A percentile compares a stretch with the other conserved stretches of the same genome.
Evolutionary conservation across 805 yeast species (phyloP).

Genomic region (Limtongozyma cylindracea): DNA sequence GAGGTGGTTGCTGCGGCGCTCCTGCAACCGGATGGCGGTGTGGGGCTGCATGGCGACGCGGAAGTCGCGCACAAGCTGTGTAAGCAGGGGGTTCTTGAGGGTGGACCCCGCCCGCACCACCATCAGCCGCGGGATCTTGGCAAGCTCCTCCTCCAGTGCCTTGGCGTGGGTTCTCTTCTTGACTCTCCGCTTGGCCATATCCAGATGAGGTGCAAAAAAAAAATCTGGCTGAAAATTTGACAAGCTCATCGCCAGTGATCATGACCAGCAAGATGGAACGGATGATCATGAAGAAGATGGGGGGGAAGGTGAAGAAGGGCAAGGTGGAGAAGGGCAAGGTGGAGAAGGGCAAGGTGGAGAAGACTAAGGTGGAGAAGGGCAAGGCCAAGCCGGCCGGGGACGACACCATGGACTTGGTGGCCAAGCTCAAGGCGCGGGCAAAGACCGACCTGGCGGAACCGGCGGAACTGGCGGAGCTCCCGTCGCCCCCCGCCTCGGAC

Average conservation of each 20-base stretch:
- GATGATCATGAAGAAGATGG: not conserved
- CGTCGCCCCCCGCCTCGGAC: constrained; percentile 6
- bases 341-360: no score
- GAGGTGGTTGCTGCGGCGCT: constrained; percentile 65
- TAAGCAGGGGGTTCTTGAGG: constrained; percentile 52
- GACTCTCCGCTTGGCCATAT: constrained; percentile 18
- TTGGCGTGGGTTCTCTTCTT: constrained; percentile 76
- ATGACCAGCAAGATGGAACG: no score
- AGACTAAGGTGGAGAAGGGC: no score
- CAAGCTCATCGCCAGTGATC: no score
- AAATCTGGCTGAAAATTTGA: no score
- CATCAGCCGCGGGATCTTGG: constrained; percentile 78
- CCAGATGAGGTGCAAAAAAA: not conserved
- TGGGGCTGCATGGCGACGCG: constrained; percentile 89
- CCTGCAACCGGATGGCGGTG: constrained; percentile 73
- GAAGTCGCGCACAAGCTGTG: constrained; percentile 70
- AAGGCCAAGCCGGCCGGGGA: not conserved
- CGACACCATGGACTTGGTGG: not conserved
- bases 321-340: no score
- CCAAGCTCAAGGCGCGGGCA: not conserved
- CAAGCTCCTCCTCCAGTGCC: constrained; percentile 33
- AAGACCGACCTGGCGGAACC: constrained; percentile 15
- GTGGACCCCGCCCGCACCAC: constrained; percentile 69
- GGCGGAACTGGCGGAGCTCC: constrained; percentile 25
- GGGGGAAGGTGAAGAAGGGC: not conserved